These are phyloP conservation scores for Ceratocystis cubensis DNA, from an alignment of 2,329 filamentous ascomycete genomes.

Conservation along the genomic window DNA sequence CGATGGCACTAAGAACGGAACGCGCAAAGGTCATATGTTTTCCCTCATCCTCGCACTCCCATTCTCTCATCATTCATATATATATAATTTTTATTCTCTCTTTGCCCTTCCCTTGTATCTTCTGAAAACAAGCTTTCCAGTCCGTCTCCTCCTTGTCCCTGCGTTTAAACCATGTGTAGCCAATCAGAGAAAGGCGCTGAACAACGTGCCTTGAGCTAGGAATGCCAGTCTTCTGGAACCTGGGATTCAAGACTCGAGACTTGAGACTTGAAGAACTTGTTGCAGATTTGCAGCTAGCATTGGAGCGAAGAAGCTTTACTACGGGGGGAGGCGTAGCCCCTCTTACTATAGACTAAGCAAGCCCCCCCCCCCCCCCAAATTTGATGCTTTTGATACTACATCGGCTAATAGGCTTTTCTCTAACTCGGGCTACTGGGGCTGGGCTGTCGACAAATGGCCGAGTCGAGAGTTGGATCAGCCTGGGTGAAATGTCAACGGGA, in stretches of 20 bases:
- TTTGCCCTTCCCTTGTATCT: not conserved
- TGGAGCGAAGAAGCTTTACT: too few relatives aligned
- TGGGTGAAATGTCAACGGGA: not conserved
- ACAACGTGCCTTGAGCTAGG: slow-evolving; percentile 16
- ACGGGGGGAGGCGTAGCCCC: too few relatives aligned
- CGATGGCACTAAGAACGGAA: too few relatives aligned
- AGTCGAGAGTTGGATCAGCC: too few relatives aligned
- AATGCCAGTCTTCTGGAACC: not conserved
- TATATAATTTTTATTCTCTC: not conserved
- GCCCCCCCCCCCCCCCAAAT: too few relatives aligned
- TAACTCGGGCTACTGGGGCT: not conserved
- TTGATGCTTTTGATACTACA: not conserved
- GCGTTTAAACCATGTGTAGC: not conserved
- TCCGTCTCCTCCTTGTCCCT: not conserved
- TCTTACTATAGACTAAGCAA: too few relatives aligned
- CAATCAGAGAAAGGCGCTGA: slow-evolving; percentile 17
- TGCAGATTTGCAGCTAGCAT: not conserved
- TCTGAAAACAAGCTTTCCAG: slow-evolving; percentile 3
- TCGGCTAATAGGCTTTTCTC: not conserved
- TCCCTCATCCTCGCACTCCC: not conserved
- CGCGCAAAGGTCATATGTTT: not conserved
- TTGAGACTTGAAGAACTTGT: not conserved
- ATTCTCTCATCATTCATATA: not conserved
- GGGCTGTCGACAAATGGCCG: too few relatives aligned
- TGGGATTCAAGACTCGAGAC: not conserved